Conservation (phyloP, 345 rosid species). For the Psidium friedrichsthalianum region DNA sequence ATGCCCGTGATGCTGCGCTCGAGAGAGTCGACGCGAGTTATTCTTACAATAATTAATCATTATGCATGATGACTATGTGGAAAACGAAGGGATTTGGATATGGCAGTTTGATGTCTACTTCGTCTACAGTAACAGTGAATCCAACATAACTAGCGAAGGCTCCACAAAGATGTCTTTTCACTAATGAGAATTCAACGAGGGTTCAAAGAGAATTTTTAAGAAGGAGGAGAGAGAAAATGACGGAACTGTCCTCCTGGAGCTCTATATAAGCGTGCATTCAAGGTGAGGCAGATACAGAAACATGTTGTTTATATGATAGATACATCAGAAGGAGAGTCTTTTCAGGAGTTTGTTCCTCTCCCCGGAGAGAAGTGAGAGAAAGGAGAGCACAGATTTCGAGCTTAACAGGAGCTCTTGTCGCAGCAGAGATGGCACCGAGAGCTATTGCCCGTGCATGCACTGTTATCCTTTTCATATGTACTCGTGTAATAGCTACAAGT, state of each 20-base stretch:
- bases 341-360: not conserved
- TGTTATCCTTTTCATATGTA: not conserved
- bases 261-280: not conserved
- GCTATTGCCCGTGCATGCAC: not conserved
- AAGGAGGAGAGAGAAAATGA: not conserved
- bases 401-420: not conserved
- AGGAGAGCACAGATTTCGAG: not conserved
- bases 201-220: not conserved
- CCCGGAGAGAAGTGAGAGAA: not conserved
- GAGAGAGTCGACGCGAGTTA: not conserved
- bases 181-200: not conserved
- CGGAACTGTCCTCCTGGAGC: not conserved
- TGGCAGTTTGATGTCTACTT: not conserved
- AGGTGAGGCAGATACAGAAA: not conserved
- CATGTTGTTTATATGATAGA: not conserved
- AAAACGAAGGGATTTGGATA: not conserved
- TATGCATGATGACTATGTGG: not conserved
- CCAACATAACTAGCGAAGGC: not conserved
- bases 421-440: not conserved
- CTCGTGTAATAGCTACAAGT: not conserved
- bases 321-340: not conserved
- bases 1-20: no score
- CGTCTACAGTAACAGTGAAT: not conserved
- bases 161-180: not conserved
- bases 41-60: not conserved